A percentile compares a stretch with the other conserved stretches of the same genome.
Evolutionary conservation across 176 grass and related monocot genomes (phyloP).

Genomic region (Bromus sterilis): DNA sequence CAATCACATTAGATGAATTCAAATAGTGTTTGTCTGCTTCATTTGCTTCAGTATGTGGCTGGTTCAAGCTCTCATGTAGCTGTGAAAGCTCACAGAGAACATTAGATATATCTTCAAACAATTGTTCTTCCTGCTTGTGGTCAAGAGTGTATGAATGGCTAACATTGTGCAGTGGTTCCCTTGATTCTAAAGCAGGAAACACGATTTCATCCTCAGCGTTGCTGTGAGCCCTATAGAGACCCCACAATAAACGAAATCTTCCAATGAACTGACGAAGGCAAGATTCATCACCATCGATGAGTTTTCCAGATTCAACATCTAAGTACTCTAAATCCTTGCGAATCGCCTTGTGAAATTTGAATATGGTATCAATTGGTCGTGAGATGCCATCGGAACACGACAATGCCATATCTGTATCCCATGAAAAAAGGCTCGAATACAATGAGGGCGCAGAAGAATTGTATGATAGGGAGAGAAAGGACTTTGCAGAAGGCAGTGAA

Average conservation of each 20-base stretch:
- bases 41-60: neutral
- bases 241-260: constrained; percentile 94
- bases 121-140: constrained; percentile 97
- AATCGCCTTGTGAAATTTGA: constrained; percentile 99
- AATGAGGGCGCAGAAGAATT: constrained; percentile 66
- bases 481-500: constrained; percentile 44
- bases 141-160: constrained; percentile 98
- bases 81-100: constrained; percentile 75
- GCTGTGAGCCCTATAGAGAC: constrained; percentile 90
- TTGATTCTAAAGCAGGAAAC: constrained; percentile 94
- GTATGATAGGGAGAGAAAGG: constrained; percentile 44
- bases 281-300: constrained; percentile 72
- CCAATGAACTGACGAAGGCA: constrained; percentile 82
- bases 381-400: constrained; percentile 45
- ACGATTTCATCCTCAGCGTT: constrained; percentile 99
- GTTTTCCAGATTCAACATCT: constrained; percentile 88
- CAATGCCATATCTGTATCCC: constrained; percentile 60
- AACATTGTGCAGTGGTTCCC: constrained; percentile 94
- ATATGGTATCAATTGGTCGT: constrained; percentile 95
- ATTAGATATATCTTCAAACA: constrained; percentile 82
- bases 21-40: constrained; percentile 7
- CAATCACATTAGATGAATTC: constrained; percentile 1
- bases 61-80: constrained; percentile 45
- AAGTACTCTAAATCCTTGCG: constrained; percentile 91
- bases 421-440: constrained; percentile 84